These are phyloP conservation scores for Diaporthe longicolla DNA, from an alignment of 2,329 filamentous ascomycete species.

Conservation along the genomic window DNA sequence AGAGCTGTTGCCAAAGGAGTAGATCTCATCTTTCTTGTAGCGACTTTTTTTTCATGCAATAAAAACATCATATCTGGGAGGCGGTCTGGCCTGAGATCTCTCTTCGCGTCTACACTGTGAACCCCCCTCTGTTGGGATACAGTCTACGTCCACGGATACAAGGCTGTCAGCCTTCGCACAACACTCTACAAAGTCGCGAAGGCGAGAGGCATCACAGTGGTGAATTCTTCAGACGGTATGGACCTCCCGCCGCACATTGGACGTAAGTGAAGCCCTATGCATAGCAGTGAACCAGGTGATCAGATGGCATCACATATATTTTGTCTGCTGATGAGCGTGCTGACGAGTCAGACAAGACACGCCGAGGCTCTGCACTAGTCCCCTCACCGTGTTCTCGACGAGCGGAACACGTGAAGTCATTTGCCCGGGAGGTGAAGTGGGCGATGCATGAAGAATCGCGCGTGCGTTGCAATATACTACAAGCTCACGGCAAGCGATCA, in stretches of 20 bases:
- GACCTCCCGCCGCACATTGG: neutral
- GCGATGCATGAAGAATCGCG: too few species aligned
- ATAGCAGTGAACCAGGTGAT: neutral
- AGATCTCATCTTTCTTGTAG: conserved; percentile 19
- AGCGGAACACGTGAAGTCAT: neutral
- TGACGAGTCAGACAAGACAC: conserved; percentile 10
- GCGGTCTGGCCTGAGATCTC: neutral
- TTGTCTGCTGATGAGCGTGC: neutral
- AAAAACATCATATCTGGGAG: conserved; percentile 14
- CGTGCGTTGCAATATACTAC: neutral
- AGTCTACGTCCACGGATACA: neutral
- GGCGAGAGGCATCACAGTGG: neutral
- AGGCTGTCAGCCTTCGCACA: neutral
- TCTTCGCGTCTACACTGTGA: neutral
- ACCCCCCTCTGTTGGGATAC: neutral
- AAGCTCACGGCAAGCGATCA: neutral
- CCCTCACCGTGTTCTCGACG: neutral
- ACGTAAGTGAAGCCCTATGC: neutral
- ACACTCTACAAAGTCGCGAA: neutral
- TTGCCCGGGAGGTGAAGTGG: neutral
- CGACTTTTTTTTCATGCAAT: conserved; percentile 17
- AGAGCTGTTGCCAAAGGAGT: conserved; percentile 31
- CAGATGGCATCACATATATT: neutral
- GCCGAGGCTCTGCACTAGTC: neutral
- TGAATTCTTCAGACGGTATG: neutral